Evolutionary conservation across 371 early-diverging fungal species (phyloP).

Genomic region (Syncephalastrum sp.): DNA sequence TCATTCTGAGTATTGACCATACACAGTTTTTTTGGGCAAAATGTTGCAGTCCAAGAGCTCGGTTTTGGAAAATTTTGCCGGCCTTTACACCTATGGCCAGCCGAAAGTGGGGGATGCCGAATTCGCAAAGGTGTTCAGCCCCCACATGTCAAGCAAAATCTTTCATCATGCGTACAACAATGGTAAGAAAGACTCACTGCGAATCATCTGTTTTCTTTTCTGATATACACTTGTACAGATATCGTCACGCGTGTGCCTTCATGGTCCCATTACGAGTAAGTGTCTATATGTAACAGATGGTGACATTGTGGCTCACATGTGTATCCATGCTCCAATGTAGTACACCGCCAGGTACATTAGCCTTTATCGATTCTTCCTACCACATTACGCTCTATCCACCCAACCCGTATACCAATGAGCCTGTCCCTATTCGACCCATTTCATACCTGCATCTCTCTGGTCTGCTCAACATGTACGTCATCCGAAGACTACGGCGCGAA

Average conservation of each 20-base stretch:
- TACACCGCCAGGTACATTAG: conserved; percentile 56
- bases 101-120: conserved; percentile 53
- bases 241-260: conserved; percentile 50
- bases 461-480: conserved; percentile 43
- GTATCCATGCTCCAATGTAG: conserved; percentile 13
- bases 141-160: conserved; percentile 49
- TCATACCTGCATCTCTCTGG: conserved; percentile 59
- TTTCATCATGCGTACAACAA: conserved; percentile 61
- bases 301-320: background rate
- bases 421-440: conserved; percentile 47
- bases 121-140: conserved; percentile 45
- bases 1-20: background rate
- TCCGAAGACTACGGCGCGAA: conserved; percentile 45
- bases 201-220: background rate
- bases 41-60: conserved; percentile 53
- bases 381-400: conserved; percentile 49
- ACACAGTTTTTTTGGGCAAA: conserved; percentile 50
- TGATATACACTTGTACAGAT: conserved; percentile 25
- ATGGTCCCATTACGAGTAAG: conserved; percentile 32
- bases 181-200: conserved; percentile 19
- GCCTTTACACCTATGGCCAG: conserved; percentile 55
- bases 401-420: conserved; percentile 27
- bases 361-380: conserved; percentile 51
- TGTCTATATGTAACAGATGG: background rate
- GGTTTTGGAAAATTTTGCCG: conserved; percentile 43